Base-by-base conservation (phyloP, 108 stramenopile genomes). In the Stephanodiscus triporus region DNA sequence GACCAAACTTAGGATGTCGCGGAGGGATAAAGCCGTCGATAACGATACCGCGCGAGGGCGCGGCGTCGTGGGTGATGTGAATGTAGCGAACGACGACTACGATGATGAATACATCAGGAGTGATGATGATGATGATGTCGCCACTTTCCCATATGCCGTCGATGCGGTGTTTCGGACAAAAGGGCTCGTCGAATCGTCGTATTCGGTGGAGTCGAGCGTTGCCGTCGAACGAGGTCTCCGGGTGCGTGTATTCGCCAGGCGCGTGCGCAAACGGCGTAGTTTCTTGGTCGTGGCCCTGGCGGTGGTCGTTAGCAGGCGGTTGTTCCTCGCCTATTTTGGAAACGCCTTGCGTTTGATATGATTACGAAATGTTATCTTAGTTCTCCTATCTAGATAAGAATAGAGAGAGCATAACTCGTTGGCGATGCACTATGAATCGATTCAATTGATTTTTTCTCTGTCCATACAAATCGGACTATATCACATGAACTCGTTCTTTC, bases 261-360 rank as follows among this genome's bases (percentile, higher is more conserved):
- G 73, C 37, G 66, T 67, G 57, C 60, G 42, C 11, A 45, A 73
- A 26, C 65, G 58, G 16, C 63, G 65, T 2, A 75, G 58, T 49
- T 66, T 75, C 32, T 38, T 75, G 17, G 0, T 66, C 49, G 63
- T 66, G n/a, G 66, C 66, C 0, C 30, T 67, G 30, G 58, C 47
- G 24, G 26, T 67, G 26, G 73, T 75, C 43, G 4, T 75, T 47
- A 26, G 50, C 48, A 75, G 73, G 34, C 59, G 66, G 47, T 49
- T 75, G 27, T 32, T 75, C 10, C 63, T 66, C 16, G 73, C 65
- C 9, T 75, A 58, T 40, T 67, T 63, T 16, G 66, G 73, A 9
- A 75, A 75, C 40, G 65, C 73, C 34, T 51, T 66, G 58, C 56
- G 65, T 36, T 37, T 75, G 22, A 34, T 72, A 51, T 72, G 71